These are phyloP conservation scores for Mycena capillaripes DNA, from an alignment of 768 basidiomycete genomes.

Conservation along the genomic window DNA sequence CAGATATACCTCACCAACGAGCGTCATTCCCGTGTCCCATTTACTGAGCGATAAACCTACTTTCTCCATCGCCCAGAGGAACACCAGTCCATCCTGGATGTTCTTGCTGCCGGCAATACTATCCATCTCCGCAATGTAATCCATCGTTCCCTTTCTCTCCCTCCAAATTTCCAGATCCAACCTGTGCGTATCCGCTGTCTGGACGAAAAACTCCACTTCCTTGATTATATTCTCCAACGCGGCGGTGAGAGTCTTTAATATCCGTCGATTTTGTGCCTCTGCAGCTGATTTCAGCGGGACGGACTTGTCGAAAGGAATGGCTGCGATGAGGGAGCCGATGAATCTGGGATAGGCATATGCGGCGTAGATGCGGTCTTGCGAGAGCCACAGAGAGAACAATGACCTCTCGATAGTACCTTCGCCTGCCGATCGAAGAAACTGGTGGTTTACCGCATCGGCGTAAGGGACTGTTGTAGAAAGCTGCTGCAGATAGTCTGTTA, in stretches of 20 bases:
- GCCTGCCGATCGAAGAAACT: conserved; percentile 74
- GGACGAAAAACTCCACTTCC: conserved; percentile 72
- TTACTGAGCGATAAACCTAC: conserved; percentile 49
- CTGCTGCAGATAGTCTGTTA: conserved; percentile 55
- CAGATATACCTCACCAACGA: conserved; percentile 68
- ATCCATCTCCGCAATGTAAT: conserved; percentile 82
- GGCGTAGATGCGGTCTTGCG: conserved; percentile 83
- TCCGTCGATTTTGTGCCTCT: conserved; percentile 54
- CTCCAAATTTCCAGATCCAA: conserved; percentile 64
- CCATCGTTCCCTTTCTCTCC: conserved; percentile 72
- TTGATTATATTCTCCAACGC: conserved; percentile 71
- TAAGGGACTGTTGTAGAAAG: conserved; percentile 51
- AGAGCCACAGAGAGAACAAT: conserved; percentile 73
- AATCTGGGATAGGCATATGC: conserved; percentile 82
- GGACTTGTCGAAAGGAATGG: conserved; percentile 64
- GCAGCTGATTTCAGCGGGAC: conserved; percentile 48
- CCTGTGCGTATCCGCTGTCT: conserved; percentile 58
- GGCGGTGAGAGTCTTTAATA: conserved; percentile 64
- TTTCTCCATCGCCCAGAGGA: conserved; percentile 87
- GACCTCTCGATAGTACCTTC: conserved; percentile 60
- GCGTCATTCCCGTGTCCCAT: neutral
- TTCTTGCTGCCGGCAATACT: conserved; percentile 60
- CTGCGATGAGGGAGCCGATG: conserved; percentile 74
- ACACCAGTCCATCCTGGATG: conserved; percentile 75
- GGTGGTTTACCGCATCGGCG: conserved; percentile 63